A percentile compares a stretch with the other conserved stretches of the same genome.
phyloP scores from a whole-genome alignment of 1,139 yeast species.

The Candida glucosophila region DNA sequence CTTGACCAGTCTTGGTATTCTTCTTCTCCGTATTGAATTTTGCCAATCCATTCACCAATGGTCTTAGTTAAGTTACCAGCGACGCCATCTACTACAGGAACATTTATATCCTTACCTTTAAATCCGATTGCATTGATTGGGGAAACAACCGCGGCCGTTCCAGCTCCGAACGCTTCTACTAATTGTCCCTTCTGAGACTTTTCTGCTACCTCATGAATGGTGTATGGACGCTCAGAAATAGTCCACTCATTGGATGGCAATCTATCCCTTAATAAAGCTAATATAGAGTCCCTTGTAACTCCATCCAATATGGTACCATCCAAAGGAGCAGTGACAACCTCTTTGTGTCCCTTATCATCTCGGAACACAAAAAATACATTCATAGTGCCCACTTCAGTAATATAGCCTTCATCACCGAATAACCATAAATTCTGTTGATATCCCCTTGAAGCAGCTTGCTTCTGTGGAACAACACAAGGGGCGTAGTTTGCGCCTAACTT shows the following conservation, averaged over 20 bases:
- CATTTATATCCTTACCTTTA: slow-evolving; percentile 59
- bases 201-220: slow-evolving; percentile 74
- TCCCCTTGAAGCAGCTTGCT: slow-evolving; percentile 80
- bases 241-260: slow-evolving; percentile 70
- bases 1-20: slow-evolving; percentile 57
- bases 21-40: slow-evolving; percentile 80
- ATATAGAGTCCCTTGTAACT: slow-evolving; percentile 86
- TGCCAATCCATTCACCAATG: slow-evolving; percentile 76
- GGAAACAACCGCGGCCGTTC: slow-evolving; percentile 95
- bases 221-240: slow-evolving; percentile 70
- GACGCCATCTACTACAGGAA: slow-evolving; percentile 73
- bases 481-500: slow-evolving; percentile 98
- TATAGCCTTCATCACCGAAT: slow-evolving; percentile 79
- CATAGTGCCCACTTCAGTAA: slow-evolving; percentile 98
- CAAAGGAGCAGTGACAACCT: slow-evolving; percentile 90
- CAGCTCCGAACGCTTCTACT: slow-evolving; percentile 93
- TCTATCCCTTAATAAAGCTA: slow-evolving; percentile 66
- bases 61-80: slow-evolving; percentile 76
- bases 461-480: slow-evolving; percentile 85
- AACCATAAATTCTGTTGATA: slow-evolving; percentile 95
- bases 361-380: slow-evolving; percentile 82
- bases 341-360: slow-evolving; percentile 72
- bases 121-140: slow-evolving; percentile 86
- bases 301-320: slow-evolving; percentile 97
- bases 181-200: slow-evolving; percentile 72